Conservation (phyloP, 768 basidiomycete genomes). For the Guyanaporus albipodus region DNA sequence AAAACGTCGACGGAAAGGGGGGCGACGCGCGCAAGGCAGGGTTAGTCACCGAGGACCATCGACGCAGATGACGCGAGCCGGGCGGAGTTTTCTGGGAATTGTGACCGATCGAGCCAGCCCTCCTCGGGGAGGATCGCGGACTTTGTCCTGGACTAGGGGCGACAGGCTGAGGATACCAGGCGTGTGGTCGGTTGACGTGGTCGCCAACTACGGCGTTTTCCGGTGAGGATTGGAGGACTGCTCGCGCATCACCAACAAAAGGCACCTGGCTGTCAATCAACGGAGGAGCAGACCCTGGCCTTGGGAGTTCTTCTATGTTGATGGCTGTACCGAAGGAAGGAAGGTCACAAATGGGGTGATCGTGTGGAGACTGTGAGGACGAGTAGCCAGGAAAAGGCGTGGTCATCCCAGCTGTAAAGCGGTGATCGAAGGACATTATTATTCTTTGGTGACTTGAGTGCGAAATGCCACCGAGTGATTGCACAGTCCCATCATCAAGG, state of each 20-base stretch:
- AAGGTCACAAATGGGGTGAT: conserved; percentile 23
- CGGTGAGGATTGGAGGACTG: conserved; percentile 14
- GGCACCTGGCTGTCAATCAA: conserved; percentile 29
- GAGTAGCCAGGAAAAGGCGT: conserved; percentile 30
- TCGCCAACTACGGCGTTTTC: conserved; percentile 15
- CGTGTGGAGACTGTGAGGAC: conserved; percentile 29
- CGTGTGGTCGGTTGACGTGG: conserved; percentile 15
- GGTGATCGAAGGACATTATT: conserved; percentile 25
- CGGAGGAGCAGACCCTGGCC: conserved; percentile 29
- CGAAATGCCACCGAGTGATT: conserved; percentile 15
- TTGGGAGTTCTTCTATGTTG: conserved; percentile 17
- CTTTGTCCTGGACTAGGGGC: conserved; percentile 21
- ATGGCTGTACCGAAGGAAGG: conserved; percentile 29
- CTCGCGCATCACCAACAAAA: conserved; percentile 27
- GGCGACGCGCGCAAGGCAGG: conserved; percentile 23
- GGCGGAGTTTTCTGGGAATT: conserved; percentile 28
- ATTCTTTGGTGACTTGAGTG: conserved; percentile 16
- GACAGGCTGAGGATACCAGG: conserved; percentile 20
- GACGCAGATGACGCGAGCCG: conserved; percentile 28
- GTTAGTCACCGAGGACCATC: conserved; percentile 31
- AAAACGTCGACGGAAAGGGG: conserved; percentile 12
- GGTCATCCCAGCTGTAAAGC: conserved; percentile 18
- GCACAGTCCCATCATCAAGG: conserved; percentile 19
- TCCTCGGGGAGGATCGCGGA: conserved; percentile 32
- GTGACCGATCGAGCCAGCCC: conserved; percentile 32